These are phyloP conservation scores for Podila minutissima DNA, from an alignment of 192 early-diverging fungal species.

Conservation along the genomic window DNA sequence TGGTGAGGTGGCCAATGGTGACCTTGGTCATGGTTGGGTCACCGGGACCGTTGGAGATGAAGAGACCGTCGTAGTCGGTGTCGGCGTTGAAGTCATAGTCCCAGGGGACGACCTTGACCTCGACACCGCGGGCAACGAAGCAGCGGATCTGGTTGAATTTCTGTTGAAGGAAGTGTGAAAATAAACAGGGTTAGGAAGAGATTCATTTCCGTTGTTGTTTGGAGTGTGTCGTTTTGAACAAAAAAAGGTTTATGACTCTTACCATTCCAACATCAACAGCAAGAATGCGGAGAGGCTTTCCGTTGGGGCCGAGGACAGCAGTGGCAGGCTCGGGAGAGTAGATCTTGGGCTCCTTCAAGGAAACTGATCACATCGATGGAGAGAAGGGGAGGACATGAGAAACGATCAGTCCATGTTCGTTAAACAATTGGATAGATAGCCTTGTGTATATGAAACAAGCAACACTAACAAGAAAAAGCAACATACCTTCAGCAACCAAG, in stretches of 20 bases:
- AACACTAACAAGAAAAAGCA: background rate
- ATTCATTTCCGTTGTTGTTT: too few relatives aligned
- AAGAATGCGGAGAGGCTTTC: constrained; percentile 84
- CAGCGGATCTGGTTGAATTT: constrained; percentile 99
- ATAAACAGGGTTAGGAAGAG: background rate
- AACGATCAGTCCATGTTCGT: background rate
- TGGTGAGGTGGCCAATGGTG: constrained; percentile 82
- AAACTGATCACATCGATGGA: constrained; percentile 62
- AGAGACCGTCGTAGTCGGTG: constrained; percentile 87
- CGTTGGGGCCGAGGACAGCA: constrained; percentile 61
- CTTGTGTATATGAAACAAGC: background rate
- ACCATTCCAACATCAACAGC: constrained; percentile 96
- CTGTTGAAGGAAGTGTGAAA: constrained; percentile 6
- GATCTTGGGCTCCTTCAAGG: constrained; percentile 79
- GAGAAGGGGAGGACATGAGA: background rate
- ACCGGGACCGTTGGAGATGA: constrained; percentile 96
- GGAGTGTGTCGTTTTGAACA: too few relatives aligned
- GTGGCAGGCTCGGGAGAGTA: constrained; percentile 75
- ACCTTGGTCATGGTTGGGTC: constrained; percentile 86
- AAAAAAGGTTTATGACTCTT: too few relatives aligned
- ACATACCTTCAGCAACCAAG: constrained; percentile 83
- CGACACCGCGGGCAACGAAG: constrained; percentile 95
- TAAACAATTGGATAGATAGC: background rate
- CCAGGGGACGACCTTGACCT: constrained; percentile 95
- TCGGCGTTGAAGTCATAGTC: constrained; percentile 91